These are phyloP conservation scores for Abortiporus biennis DNA, from an alignment of 1,284 basidiomycete genomes.

Conservation along the genomic window DNA sequence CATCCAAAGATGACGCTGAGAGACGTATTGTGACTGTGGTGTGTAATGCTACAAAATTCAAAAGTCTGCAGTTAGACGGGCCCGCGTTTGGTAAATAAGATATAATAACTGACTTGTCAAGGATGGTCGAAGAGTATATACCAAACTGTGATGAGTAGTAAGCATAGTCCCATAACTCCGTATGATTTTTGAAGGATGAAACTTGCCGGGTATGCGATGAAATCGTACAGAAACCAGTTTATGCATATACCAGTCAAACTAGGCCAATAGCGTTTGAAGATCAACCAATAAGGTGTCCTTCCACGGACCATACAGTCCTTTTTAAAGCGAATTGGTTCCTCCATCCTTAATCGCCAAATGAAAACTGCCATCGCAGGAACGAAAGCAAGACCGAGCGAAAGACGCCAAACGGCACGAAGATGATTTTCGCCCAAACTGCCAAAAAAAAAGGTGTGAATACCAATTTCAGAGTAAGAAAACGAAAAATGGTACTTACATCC, in stretches of 20 bases:
- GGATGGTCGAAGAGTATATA: slow-evolving; percentile 78
- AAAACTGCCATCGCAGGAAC: slow-evolving; percentile 79
- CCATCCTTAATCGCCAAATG: slow-evolving; percentile 84
- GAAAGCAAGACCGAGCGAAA: slow-evolving; percentile 84
- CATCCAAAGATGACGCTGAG: slow-evolving; percentile 67
- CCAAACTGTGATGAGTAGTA: slow-evolving; percentile 51
- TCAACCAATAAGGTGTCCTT: slow-evolving; percentile 72
- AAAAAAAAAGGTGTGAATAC: neutral
- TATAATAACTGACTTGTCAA: slow-evolving; percentile 46
- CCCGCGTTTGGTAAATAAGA: neutral
- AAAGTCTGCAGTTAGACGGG: slow-evolving; percentile 1
- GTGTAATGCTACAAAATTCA: slow-evolving; percentile 48
- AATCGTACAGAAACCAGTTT: slow-evolving; percentile 85
- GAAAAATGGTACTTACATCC: slow-evolving; percentile 62
- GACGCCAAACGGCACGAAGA: slow-evolving; percentile 82
- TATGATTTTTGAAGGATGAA: neutral
- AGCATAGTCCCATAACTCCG: neutral
- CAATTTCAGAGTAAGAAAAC: neutral
- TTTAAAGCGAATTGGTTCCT: slow-evolving; percentile 68
- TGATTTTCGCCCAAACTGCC: slow-evolving; percentile 73
- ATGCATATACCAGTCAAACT: slow-evolving; percentile 64
- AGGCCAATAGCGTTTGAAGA: slow-evolving; percentile 78
- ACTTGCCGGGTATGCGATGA: slow-evolving; percentile 65
- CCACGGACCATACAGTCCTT: slow-evolving; percentile 73
- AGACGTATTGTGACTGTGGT: slow-evolving; percentile 35